Evolutionary conservation across 768 basidiomycete genomes (phyloP), one percentile per base, ranked within the genome.

Genomic region (Leccinum barrowsii): DNA sequence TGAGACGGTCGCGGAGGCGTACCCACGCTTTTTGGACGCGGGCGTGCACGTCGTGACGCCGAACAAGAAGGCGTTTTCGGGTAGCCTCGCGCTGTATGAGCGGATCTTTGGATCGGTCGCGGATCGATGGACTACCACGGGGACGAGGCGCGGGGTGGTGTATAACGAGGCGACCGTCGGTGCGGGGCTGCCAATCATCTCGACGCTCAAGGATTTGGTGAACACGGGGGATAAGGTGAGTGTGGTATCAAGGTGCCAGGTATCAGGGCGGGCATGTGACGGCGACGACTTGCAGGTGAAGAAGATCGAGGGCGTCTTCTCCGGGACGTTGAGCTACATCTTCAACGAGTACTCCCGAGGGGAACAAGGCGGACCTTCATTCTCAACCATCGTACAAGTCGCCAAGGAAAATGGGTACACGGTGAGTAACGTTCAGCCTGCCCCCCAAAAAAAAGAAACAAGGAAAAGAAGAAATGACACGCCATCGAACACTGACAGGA

Each of bases 301-400:
- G 66, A 96, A 92, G 79, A 92, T 98, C 63, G 97, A 99, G 73
- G 97, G 97, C 40, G 97, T 98, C 21, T 92, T 99, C 74, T 94
- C 92, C 5, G 97, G 97, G 8, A 99, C 97, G 3, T 85, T 99
- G 81, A 93, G 90, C 70, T 99, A 98, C 77, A 98, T 99, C 76
- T 99, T 99, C 82, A 98, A 98, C 77, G 86, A 94, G 92, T 94
- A 77, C 87, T 73, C 91, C 2, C 87, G 85, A 4, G 85, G 84
- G 2, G 79, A 81, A 49, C 75, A 85, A 5, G 82, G 82, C 51
- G 89, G 88, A 0, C 86, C 87, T 1, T 76, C 77, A 28, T 98
- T 99, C 76, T 96, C 94, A 5, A 86, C 91, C 24, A 87, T 98
- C 35, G 96, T 99, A 56, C 83, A 83, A 58, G 73, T 86, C 37